These are phyloP conservation scores for Rutstroemia sp. DNA, from an alignment of 2,329 filamentous ascomycete genomes.

Conservation along the genomic window DNA sequence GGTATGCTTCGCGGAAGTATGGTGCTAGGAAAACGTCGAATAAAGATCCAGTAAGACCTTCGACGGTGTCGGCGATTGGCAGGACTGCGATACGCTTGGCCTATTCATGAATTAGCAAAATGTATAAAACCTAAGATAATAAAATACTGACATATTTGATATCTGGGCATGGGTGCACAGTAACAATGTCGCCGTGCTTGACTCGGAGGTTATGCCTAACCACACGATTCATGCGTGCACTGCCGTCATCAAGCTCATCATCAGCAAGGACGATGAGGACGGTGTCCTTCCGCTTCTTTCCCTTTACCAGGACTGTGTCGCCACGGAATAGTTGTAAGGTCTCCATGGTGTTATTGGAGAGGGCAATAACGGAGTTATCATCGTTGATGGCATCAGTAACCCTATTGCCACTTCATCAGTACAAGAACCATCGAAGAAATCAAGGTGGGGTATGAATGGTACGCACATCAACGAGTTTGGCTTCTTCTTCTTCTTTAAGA, in stretches of 20 bases:
- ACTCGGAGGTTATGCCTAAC: conserved; percentile 97
- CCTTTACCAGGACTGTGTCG: conserved; percentile 95
- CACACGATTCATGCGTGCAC: conserved; percentile 94
- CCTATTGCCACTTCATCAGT: conserved; percentile 44
- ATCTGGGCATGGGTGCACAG: conserved; percentile 93
- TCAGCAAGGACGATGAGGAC: conserved; percentile 96
- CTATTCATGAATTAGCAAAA: conserved; percentile 39
- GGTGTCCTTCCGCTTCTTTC: conserved; percentile 99
- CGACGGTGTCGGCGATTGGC: conserved; percentile 94
- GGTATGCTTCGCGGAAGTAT: conserved; percentile 98
- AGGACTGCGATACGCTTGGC: conserved; percentile 98
- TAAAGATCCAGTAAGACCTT: conserved; percentile 93
- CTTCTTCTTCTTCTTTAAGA: conserved; percentile 99
- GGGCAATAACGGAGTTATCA: conserved; percentile 98
- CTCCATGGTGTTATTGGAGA: conserved; percentile 99
- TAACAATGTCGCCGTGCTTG: conserved; percentile 97
- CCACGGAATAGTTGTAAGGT: conserved; percentile 96
- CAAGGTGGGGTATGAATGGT: conserved; percentile 12
- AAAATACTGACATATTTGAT: conserved; percentile 89
- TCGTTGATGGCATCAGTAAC: conserved; percentile 98
- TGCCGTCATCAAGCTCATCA: conserved; percentile 96
- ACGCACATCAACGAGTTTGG: conserved; percentile 94
- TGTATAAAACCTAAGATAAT: not conserved
- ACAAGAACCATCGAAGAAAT: conserved; percentile 15
- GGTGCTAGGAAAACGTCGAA: conserved; percentile 99